Percentiles rank a stretch among this genome's conserved stretches.
Conservation (phyloP, 306 rosid species). For the Inga laurina region DNA sequence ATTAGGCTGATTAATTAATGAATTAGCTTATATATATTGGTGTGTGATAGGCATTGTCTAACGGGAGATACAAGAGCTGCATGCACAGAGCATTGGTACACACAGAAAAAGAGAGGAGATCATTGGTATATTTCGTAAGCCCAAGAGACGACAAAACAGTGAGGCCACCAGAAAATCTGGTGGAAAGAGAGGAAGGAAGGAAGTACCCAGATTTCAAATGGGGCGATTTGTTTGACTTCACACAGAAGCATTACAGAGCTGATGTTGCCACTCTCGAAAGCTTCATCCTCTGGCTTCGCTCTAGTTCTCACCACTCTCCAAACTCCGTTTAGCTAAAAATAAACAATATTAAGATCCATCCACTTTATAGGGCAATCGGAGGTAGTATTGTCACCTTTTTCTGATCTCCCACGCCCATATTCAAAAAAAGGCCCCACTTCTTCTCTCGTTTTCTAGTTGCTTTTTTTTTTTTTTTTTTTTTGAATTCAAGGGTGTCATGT, state of each 20-base stretch:
- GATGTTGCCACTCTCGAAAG: slow-evolving; percentile 56
- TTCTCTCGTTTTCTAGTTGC: neutral
- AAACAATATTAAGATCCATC: too few relatives aligned
- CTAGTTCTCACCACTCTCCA: slow-evolving; percentile 23
- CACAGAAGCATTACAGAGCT: slow-evolving; percentile 60
- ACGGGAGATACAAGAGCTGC: slow-evolving; percentile 68
- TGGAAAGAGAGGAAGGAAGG: slow-evolving; percentile 42
- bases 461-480: neutral
- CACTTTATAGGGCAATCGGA: too few relatives aligned
- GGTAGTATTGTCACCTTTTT: too few relatives aligned
- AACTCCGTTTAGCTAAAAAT: neutral
- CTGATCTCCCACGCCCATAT: too few relatives aligned
- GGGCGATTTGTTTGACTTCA: slow-evolving; percentile 54
- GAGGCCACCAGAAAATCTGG: slow-evolving; percentile 50
- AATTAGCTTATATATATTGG: neutral
- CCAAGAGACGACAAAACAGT: slow-evolving; percentile 59
- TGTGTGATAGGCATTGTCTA: slow-evolving; percentile 48
- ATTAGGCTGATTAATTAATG: neutral
- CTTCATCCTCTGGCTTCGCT: slow-evolving; percentile 47
- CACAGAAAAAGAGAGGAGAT: slow-evolving; percentile 43
- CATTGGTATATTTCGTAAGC: slow-evolving; percentile 58
- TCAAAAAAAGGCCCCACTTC: neutral
- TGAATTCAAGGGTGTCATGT: neutral
- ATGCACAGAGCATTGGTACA: slow-evolving; percentile 68
- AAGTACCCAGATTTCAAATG: slow-evolving; percentile 74